Evolutionary conservation across 2,329 filamentous ascomycete genomes (phyloP).

Genomic region (Phaeophleospora eucalypticola): DNA sequence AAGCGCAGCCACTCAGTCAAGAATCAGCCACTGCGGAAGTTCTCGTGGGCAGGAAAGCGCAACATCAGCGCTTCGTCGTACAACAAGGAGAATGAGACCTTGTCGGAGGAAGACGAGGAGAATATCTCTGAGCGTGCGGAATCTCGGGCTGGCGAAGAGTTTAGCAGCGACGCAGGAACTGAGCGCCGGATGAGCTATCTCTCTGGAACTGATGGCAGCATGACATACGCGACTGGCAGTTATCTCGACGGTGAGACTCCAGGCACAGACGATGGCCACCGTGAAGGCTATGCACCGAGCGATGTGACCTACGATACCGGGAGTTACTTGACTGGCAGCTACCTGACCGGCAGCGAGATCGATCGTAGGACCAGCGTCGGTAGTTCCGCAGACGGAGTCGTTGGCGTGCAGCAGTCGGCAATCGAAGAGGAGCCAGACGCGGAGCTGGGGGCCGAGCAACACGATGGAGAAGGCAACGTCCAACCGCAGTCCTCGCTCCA

Average conservation of each 20-base stretch:
- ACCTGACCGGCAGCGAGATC: slow-evolving; percentile 46
- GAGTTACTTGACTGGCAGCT: slow-evolving; percentile 48
- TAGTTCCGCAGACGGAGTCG: slow-evolving; percentile 34
- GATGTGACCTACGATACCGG: slow-evolving; percentile 46
- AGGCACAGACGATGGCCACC: slow-evolving; percentile 28
- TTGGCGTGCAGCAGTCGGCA: slow-evolving; percentile 23
- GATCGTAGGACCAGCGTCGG: slow-evolving; percentile 44
- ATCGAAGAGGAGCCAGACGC: slow-evolving; percentile 20
- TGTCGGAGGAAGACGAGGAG: slow-evolving; percentile 42
- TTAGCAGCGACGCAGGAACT: slow-evolving; percentile 19
- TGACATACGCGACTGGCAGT: slow-evolving; percentile 29
- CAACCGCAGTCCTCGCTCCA: slow-evolving; percentile 11
- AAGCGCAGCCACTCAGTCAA: slow-evolving; percentile 38
- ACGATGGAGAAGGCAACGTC: slow-evolving; percentile 12
- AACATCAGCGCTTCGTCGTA: slow-evolving; percentile 22
- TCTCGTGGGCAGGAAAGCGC: slow-evolving; percentile 32
- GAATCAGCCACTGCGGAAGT: slow-evolving; percentile 30
- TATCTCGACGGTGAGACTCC: slow-evolving; percentile 31
- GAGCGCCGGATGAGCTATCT: slow-evolving; percentile 23
- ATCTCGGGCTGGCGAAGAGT: slow-evolving; percentile 18
- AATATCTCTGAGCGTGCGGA: slow-evolving; percentile 25
- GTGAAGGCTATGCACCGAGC: slow-evolving; percentile 40
- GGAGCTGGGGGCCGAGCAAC: slow-evolving; percentile 29
- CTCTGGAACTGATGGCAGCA: slow-evolving; percentile 25
- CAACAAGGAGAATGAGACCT: slow-evolving; percentile 47